Evolutionary conservation across 73 alveolate species (phyloP).

Genomic region (Halteria grandinella): DNA sequence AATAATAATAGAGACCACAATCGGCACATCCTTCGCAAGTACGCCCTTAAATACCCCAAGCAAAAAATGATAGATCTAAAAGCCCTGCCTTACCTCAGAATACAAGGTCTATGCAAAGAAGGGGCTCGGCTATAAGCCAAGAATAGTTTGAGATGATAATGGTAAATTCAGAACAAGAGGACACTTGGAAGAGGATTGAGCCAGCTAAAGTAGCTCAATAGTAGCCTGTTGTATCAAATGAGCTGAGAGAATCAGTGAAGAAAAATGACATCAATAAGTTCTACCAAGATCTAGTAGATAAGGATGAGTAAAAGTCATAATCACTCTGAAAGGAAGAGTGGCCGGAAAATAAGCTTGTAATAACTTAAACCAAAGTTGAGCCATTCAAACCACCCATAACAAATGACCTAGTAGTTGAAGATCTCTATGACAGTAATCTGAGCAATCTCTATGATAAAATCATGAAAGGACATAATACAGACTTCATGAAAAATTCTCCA

Average conservation of each 20-base stretch:
- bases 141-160: conserved; percentile 50
- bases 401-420: not conserved
- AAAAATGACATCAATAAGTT: not conserved
- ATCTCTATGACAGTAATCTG: conserved; percentile 24
- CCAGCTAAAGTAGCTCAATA: not conserved
- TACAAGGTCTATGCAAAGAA: not conserved
- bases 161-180: conserved; percentile 44
- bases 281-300: not conserved
- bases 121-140: not conserved
- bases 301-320: not conserved
- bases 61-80: not conserved
- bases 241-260: not conserved
- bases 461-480: no score
- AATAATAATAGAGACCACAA: not conserved
- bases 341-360: conserved; percentile 7
- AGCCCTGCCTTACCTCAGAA: no score
- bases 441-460: conserved; percentile 24
- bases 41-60: not conserved
- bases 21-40: not conserved
- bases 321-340: not conserved
- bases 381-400: not conserved
- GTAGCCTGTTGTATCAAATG: no score
- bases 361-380: not conserved
- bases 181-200: not conserved
- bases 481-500: no score